A percentile compares a stretch with the other conserved stretches of the same genome.
phyloP scores from a whole-genome alignment of 495 filamentous ascomycete species.

The Neurospora sp. region DNA sequence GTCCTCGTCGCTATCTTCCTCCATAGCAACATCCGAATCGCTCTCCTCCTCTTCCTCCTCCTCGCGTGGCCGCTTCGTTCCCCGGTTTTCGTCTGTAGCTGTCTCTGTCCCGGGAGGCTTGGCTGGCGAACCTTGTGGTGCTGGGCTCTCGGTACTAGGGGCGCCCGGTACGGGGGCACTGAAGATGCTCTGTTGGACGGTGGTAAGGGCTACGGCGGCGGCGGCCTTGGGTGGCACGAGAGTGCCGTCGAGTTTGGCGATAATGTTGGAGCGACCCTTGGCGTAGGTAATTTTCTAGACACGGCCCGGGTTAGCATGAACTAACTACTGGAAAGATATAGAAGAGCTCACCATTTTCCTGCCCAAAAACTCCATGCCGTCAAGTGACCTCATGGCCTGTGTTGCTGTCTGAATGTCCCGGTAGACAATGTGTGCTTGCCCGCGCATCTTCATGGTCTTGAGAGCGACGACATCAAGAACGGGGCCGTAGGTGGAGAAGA shows the following conservation, averaged over 20 bases:
- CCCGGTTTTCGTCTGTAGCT: constrained; percentile 32
- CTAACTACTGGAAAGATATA: not conserved
- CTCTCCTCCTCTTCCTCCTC: constrained; percentile 47
- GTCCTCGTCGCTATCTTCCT: constrained; percentile 55
- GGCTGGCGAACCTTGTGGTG: constrained; percentile 29
- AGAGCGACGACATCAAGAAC: constrained; percentile 90
- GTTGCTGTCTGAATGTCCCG: constrained; percentile 78
- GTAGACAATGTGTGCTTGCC: constrained; percentile 89
- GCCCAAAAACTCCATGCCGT: constrained; percentile 82
- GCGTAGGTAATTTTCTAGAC: constrained; percentile 77
- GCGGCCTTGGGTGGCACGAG: constrained; percentile 53
- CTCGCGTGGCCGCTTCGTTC: constrained; percentile 57
- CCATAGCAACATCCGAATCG: constrained; percentile 63
- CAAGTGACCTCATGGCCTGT: constrained; percentile 77
- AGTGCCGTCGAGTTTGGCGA: constrained; percentile 85
- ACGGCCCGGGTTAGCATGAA: constrained; percentile 11
- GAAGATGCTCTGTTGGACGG: constrained; percentile 76
- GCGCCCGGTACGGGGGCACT: constrained; percentile 49
- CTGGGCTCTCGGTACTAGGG: constrained; percentile 24
- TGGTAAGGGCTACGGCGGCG: constrained; percentile 52
- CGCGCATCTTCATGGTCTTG: constrained; percentile 82
- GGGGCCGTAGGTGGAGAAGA: constrained; percentile 88
- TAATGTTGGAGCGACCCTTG: constrained; percentile 71
- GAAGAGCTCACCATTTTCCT: constrained; percentile 61
- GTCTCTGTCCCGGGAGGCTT: constrained; percentile 33